Percentiles rank a stretch among this genome's conserved stretches.
These are phyloP conservation scores for Delitschia confertaspora DNA, from an alignment of 495 filamentous ascomycete genomes.

Conservation along the genomic window DNA sequence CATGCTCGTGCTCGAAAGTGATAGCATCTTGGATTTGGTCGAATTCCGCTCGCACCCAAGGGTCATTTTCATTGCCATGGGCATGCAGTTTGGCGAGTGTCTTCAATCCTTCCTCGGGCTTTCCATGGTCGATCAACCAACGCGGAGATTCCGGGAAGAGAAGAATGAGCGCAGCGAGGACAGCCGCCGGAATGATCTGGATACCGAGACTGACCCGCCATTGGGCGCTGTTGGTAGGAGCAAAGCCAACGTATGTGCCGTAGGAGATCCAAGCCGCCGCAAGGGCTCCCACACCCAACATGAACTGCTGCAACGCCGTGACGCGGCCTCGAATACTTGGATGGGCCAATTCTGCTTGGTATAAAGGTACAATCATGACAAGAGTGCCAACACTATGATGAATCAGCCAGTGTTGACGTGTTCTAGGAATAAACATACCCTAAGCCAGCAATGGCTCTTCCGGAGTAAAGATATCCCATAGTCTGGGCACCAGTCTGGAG, in stretches of 20 bases:
- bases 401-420: not conserved
- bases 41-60: conserved; percentile 57
- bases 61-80: conserved; percentile 47
- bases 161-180: conserved; percentile 48
- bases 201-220: conserved; percentile 51
- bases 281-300: conserved; percentile 48
- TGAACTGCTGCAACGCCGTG: conserved; percentile 52
- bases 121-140: conserved; percentile 53
- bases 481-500: conserved; percentile 35
- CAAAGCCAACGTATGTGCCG: conserved; percentile 30
- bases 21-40: conserved; percentile 59
- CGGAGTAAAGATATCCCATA: conserved; percentile 33
- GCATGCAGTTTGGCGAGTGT: conserved; percentile 53
- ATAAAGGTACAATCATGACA: conserved; percentile 41
- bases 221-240: conserved; percentile 36
- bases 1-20: conserved; percentile 48
- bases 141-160: conserved; percentile 50
- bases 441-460: conserved; percentile 28
- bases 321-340: conserved; percentile 42
- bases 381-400: conserved; percentile 40
- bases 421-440: conserved; percentile 9
- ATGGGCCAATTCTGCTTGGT: conserved; percentile 39
- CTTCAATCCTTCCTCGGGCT: conserved; percentile 44
- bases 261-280: conserved; percentile 34
- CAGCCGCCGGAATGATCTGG: conserved; percentile 48